These are phyloP conservation scores for Trichoderma citrinoviride DNA, from an alignment of 2,329 filamentous ascomycete species.

Conservation along the genomic window DNA sequence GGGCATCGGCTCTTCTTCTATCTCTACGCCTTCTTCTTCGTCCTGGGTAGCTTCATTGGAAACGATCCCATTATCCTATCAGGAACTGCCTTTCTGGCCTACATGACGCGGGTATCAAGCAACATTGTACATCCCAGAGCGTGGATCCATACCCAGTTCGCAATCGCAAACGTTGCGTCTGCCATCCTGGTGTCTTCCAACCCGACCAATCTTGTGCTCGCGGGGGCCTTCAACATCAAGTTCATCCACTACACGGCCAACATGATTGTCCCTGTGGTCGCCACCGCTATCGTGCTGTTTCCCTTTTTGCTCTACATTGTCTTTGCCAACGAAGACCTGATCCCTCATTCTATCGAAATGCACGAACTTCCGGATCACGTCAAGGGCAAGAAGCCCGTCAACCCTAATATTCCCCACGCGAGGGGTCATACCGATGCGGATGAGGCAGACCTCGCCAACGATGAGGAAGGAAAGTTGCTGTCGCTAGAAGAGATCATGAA, in stretches of 20 bases:
- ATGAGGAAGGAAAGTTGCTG: constrained; percentile 53
- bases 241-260: constrained; percentile 75
- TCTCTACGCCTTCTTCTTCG: constrained; percentile 70
- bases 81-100: constrained; percentile 70
- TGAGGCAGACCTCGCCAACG: constrained; percentile 43
- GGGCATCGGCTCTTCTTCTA: constrained; percentile 69
- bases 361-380: constrained; percentile 62
- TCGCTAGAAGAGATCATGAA: constrained; percentile 74
- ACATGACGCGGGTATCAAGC: constrained; percentile 72
- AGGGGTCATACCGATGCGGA: constrained; percentile 54
- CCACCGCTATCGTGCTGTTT: constrained; percentile 66
- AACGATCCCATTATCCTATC: constrained; percentile 75
- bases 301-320: constrained; percentile 69
- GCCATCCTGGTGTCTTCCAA: constrained; percentile 76
- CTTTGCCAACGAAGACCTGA: constrained; percentile 61
- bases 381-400: constrained; percentile 57
- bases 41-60: constrained; percentile 64
- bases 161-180: constrained; percentile 70
- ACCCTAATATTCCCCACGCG: constrained; percentile 69
- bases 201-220: constrained; percentile 71
- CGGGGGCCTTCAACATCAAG: constrained; percentile 68
- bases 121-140: constrained; percentile 69
- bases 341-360: constrained; percentile 65
- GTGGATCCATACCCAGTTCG: constrained; percentile 72
- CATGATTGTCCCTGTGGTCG: constrained; percentile 69